Conservation (phyloP, 768 basidiomycete species). For the Amanita thiersii region DNA sequence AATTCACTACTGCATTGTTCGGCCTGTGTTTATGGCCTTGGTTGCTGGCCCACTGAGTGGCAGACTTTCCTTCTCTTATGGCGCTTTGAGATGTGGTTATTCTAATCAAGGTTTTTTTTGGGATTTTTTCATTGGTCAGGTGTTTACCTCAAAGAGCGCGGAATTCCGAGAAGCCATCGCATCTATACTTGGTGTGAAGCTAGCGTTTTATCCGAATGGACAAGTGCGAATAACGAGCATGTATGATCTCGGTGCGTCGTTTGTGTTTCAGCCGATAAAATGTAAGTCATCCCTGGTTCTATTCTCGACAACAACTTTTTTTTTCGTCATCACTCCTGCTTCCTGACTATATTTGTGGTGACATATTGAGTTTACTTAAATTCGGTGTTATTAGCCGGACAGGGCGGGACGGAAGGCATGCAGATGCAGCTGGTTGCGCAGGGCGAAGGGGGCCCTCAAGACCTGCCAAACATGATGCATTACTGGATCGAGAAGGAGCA, state of each 20-base stretch:
- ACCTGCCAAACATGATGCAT: slow-evolving; percentile 65
- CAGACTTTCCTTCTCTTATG: too few species aligned
- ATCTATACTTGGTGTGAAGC: slow-evolving; percentile 83
- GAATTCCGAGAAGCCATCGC: slow-evolving; percentile 91
- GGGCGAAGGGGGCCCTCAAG: slow-evolving; percentile 68
- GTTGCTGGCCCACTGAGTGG: too few species aligned
- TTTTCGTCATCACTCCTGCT: too few species aligned
- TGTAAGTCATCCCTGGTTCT: slow-evolving; percentile 11
- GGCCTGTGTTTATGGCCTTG: too few species aligned
- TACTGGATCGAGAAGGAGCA: slow-evolving; percentile 85
- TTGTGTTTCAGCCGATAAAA: slow-evolving; percentile 67
- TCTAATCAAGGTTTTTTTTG: background rate
- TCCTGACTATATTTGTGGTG: too few species aligned
- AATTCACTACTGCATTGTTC: too few species aligned
- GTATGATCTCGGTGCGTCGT: slow-evolving; percentile 80
- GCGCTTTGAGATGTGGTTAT: background rate
- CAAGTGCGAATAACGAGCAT: slow-evolving; percentile 86
- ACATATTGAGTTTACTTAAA: too few species aligned
- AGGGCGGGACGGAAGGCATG: slow-evolving; percentile 21
- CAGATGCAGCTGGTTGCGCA: slow-evolving; percentile 70
- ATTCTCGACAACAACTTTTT: too few species aligned
- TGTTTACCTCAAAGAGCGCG: slow-evolving; percentile 76
- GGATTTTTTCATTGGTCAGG: slow-evolving; percentile 29
- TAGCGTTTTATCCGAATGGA: slow-evolving; percentile 87
- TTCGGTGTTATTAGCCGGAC: too few species aligned